Evolutionary conservation across 306 rosid species (phyloP), one percentile per base, ranked within the genome.

Genomic region (Hylodesmum podocarpum): DNA sequence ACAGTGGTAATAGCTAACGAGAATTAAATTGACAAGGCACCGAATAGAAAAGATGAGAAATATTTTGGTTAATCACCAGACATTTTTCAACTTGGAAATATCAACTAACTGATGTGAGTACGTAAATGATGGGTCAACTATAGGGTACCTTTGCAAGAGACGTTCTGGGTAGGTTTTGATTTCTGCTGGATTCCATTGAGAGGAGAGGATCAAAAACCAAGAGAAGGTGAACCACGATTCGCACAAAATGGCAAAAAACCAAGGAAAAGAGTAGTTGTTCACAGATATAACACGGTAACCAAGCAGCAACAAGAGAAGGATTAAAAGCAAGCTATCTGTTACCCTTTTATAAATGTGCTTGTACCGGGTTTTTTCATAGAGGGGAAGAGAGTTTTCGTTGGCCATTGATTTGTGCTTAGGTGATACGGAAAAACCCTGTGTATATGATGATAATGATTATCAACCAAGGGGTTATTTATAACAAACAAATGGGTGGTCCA

Each of bases 201-300:
- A 67, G 78, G 22, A 10, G 68, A 86, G 14, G 16, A 22, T 36
- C 44, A 87, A 83, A 55, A 86, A 0, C 87, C 87, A 82, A 5
- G 49, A 15, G 46, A 88, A 1, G 58, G 91, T 47, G 84, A 90
- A 92, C 86, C 87, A 88, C 5, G 59, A 57, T 71, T 90, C 93
- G 28, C 88, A 92, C 1, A 75, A 13, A 11, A 90, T 72, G 33
- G 96, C 93, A 15, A 76, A 77, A 46, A 88, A 79, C 86, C 89
- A 88, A 61, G 87, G 76, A 74, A 76, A 59, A 50, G 87, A 84
- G 64, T 85, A 74, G 83, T 55, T 43, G 28, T 19, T 19, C 21
- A 87, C 2, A 15, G 67, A 62, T 37, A 70, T 76, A 3, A 87
- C 1, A 4, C 96, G 91, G 33, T 87, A 83, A 39, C 3, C 33